These are phyloP conservation scores for Aspergillus niger DNA, from an alignment of 2,329 filamentous ascomycete species.

Conservation along the genomic window DNA sequence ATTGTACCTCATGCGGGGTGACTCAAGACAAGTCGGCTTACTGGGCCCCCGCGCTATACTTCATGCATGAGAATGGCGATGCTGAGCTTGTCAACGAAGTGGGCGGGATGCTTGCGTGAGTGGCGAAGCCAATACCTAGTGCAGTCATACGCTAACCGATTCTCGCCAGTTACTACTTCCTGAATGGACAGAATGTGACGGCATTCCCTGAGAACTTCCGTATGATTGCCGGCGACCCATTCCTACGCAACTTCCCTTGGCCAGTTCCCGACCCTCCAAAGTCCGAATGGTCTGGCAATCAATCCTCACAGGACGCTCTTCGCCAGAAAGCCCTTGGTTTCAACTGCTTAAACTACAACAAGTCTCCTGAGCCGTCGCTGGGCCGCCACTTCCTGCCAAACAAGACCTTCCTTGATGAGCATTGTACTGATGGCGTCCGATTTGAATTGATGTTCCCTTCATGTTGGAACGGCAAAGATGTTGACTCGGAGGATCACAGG, in stretches of 20 bases:
- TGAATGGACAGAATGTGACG: constrained; percentile 64
- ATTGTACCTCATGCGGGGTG: constrained; percentile 81
- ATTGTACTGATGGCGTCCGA: constrained; percentile 80
- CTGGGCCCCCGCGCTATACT: constrained; percentile 81
- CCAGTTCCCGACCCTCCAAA: constrained; percentile 69
- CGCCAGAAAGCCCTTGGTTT: constrained; percentile 83
- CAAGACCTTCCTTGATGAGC: constrained; percentile 75
- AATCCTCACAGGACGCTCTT: constrained; percentile 70
- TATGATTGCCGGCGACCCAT: constrained; percentile 77
- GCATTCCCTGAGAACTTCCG: constrained; percentile 77
- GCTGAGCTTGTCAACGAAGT: constrained; percentile 71
- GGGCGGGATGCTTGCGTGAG: constrained; percentile 83
- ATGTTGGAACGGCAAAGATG: constrained; percentile 78
- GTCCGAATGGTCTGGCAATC: constrained; percentile 66
- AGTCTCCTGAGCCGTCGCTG: constrained; percentile 68
- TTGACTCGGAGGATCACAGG: constrained; percentile 56
- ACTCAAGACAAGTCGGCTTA: constrained; percentile 84
- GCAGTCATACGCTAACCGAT: constrained; percentile 1
- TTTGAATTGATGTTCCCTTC: constrained; percentile 86
- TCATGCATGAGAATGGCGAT: constrained; percentile 67
- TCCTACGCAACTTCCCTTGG: constrained; percentile 68
- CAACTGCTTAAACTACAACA: constrained; percentile 86
- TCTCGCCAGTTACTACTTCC: constrained; percentile 74
- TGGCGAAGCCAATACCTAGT: constrained; percentile 28
- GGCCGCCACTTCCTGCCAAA: constrained; percentile 80